Evolutionary conservation across 1,284 basidiomycete genomes (phyloP).

Genomic region (Ustilago sp.): DNA sequence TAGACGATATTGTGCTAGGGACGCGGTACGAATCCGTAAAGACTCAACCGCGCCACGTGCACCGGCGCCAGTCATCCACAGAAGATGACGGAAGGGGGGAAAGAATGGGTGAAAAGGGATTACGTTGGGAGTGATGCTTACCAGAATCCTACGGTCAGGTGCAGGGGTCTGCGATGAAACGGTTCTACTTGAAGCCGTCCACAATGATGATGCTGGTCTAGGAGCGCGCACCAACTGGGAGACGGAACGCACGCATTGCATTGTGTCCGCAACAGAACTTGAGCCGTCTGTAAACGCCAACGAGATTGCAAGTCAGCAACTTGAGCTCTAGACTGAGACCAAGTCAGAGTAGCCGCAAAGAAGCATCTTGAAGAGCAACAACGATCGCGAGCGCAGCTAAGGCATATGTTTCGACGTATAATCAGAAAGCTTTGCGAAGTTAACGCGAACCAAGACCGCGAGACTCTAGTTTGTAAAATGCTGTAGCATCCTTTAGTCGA

Average conservation of each 20-base stretch:
- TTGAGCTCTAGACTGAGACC: not conserved
- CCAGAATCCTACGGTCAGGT: slow-evolving; percentile 20
- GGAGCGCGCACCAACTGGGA: not conserved
- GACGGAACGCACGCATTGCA: slow-evolving; percentile 20
- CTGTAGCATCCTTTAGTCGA: slow-evolving; percentile 51
- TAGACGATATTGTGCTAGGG: slow-evolving; percentile 55
- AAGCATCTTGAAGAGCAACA: not conserved
- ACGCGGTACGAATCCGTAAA: slow-evolving; percentile 34
- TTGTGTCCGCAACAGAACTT: slow-evolving; percentile 3
- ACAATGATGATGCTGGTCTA: not conserved
- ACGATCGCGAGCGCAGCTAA: slow-evolving; percentile 2
- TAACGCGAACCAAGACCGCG: slow-evolving; percentile 67
- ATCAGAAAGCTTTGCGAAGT: slow-evolving; percentile 52
- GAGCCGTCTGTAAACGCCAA: not conserved
- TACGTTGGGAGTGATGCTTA: slow-evolving; percentile 20
- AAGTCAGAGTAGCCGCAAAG: not conserved
- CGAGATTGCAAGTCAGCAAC: slow-evolving; percentile 2
- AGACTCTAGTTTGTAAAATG: slow-evolving; percentile 66
- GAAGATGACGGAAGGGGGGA: not conserved
- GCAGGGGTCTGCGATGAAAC: slow-evolving; percentile 5
- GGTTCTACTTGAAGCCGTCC: not conserved
- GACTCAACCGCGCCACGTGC: slow-evolving; percentile 50
- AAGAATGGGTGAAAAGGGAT: not conserved
- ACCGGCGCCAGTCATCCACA: slow-evolving; percentile 42
- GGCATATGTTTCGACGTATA: slow-evolving; percentile 24